A percentile compares a stretch with the other conserved stretches of the same genome.
phyloP scores from a whole-genome alignment of 176 grass and related monocot genomes.

The Oryza punctata region DNA sequence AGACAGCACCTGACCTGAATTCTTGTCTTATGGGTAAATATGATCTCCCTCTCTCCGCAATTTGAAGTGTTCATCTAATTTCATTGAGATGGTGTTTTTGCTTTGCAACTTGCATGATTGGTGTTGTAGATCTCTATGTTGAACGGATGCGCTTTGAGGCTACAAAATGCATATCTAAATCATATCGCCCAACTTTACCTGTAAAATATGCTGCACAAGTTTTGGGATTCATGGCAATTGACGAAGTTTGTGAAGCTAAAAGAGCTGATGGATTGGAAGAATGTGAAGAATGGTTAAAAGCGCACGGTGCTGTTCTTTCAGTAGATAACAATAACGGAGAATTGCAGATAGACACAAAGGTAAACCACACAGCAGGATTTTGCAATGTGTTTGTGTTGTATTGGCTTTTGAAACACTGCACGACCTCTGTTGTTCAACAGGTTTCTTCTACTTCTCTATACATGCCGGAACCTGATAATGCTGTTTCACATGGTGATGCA shows the following conservation, averaged over 20 bases:
- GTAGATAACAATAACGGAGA: slow-evolving; percentile 60
- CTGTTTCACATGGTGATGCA: slow-evolving; percentile 92
- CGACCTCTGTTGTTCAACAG: slow-evolving; percentile 37
- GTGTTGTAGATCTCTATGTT: slow-evolving; percentile 67
- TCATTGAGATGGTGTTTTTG: slow-evolving; percentile 14
- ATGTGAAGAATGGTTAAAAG: slow-evolving; percentile 92
- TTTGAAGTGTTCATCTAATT: slow-evolving; percentile 19
- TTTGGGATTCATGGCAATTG: slow-evolving; percentile 67
- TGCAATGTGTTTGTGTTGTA: not conserved
- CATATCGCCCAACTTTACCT: slow-evolving; percentile 72
- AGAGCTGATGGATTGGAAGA: slow-evolving; percentile 58
- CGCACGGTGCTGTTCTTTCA: slow-evolving; percentile 73
- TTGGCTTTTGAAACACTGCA: slow-evolving; percentile 31
- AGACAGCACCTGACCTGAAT: slow-evolving; percentile 73
- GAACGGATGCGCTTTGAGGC: slow-evolving; percentile 90
- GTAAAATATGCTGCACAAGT: slow-evolving; percentile 59
- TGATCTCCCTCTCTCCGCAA: not conserved
- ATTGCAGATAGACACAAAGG: slow-evolving; percentile 79
- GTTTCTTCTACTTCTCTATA: slow-evolving; percentile 64
- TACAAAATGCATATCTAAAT: slow-evolving; percentile 81
- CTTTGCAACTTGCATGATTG: slow-evolving; percentile 23
- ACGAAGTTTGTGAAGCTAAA: slow-evolving; percentile 41
- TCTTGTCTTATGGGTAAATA: slow-evolving; percentile 85
- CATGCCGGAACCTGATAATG: slow-evolving; percentile 85
- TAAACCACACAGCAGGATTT: slow-evolving; percentile 36